These are phyloP conservation scores for Setaria viridis DNA, from an alignment of 202 grass and related monocot species.

Conservation along the genomic window DNA sequence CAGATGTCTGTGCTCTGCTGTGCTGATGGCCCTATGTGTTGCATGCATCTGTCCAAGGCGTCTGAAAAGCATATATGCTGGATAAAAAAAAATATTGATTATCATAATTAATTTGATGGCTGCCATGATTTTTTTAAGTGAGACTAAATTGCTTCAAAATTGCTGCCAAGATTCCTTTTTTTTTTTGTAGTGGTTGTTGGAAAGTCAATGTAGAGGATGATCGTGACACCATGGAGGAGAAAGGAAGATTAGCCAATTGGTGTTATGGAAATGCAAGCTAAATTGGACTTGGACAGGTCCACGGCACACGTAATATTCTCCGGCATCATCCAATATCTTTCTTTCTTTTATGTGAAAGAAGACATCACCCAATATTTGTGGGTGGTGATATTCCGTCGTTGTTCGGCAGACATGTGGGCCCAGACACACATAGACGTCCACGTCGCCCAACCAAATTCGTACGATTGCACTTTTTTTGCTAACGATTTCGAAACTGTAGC, in stretches of 20 bases:
- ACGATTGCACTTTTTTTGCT: background rate
- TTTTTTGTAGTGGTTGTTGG: conserved; percentile 4
- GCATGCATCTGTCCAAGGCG: background rate
- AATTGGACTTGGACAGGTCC: background rate
- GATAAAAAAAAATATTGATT: background rate
- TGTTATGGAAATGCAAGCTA: background rate
- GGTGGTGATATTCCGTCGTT: background rate
- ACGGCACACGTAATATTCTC: background rate
- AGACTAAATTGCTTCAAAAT: background rate
- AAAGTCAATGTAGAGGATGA: conserved; percentile 10
- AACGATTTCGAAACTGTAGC: background rate
- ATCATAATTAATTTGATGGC: background rate
- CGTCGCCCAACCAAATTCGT: conserved; percentile 15
- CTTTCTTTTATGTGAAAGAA: too few species aligned
- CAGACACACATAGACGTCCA: background rate
- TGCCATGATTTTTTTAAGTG: background rate
- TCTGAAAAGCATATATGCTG: conserved; percentile 31
- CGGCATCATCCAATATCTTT: conserved; percentile 6
- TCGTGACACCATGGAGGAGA: background rate
- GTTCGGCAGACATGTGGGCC: conserved; percentile 28
- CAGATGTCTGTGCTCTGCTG: background rate
- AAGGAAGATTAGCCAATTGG: background rate
- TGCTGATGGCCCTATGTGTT: conserved; percentile 6
- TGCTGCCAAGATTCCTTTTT: background rate
- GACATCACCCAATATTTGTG: conserved; percentile 25